phyloP scores from a whole-genome alignment of 2,329 filamentous ascomycete genomes.

The Cryphonectria parasitica region DNA sequence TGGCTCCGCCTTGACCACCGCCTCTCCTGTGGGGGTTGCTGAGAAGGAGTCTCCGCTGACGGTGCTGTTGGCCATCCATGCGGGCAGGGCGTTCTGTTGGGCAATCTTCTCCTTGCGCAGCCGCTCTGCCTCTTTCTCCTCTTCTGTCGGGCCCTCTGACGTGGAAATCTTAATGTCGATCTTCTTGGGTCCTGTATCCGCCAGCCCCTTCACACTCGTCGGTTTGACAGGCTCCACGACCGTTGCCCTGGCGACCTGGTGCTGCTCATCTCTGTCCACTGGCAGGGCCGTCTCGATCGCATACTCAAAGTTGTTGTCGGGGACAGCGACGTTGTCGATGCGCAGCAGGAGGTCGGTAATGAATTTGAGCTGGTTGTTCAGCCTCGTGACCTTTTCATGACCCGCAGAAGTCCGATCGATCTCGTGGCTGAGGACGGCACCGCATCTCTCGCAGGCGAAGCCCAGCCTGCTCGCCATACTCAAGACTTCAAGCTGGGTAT shows the following conservation, averaged over 20 bases:
- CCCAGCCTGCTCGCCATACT: constrained; percentile 72
- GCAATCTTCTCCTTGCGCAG: constrained; percentile 68
- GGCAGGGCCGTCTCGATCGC: constrained; percentile 67
- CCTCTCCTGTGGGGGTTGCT: constrained; percentile 40
- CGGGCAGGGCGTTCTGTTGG: constrained; percentile 69
- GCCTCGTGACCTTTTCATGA: constrained; percentile 71
- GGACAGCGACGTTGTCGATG: constrained; percentile 75
- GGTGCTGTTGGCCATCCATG: constrained; percentile 74
- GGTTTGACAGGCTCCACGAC: constrained; percentile 62
- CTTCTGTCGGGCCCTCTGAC: constrained; percentile 66
- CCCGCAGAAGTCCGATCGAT: constrained; percentile 70
- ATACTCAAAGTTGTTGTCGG: constrained; percentile 73
- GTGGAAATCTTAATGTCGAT: constrained; percentile 73
- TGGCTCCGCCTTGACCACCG: constrained; percentile 46
- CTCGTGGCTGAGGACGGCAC: constrained; percentile 64
- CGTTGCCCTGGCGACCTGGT: constrained; percentile 65
- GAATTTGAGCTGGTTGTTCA: constrained; percentile 81
- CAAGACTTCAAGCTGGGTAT: constrained; percentile 86
- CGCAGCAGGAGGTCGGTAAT: constrained; percentile 76
- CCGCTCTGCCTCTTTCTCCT: constrained; percentile 67
- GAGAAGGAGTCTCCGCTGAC: constrained; percentile 66
- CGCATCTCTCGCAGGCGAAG: constrained; percentile 84
- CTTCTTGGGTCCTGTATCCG: constrained; percentile 68
- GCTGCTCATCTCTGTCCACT: constrained; percentile 67
- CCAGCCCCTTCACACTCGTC: constrained; percentile 70